phyloP scores from a whole-genome alignment of 495 filamentous ascomycete genomes.

The Xylaria bambusicola region DNA sequence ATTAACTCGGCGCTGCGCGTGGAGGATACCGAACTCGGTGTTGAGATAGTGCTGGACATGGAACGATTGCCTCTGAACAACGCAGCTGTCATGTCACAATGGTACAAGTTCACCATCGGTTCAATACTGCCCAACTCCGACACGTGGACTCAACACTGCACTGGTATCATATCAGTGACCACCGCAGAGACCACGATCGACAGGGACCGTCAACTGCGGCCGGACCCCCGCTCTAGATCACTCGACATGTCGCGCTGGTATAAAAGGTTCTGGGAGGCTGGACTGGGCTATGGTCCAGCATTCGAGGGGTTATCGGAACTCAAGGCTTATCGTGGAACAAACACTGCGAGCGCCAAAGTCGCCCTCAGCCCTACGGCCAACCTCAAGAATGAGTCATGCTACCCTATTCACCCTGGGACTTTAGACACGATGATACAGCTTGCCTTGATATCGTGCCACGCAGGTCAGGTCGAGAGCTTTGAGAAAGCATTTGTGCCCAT shows the following conservation, averaged over 20 bases:
- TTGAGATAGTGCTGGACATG: slow-evolving; percentile 19
- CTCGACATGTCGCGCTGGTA: slow-evolving; percentile 18
- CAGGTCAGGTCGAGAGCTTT: neutral
- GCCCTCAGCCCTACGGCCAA: slow-evolving; percentile 27
- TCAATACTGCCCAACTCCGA: slow-evolving; percentile 7
- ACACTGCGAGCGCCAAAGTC: slow-evolving; percentile 6
- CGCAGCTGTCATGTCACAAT: neutral
- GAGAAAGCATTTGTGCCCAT: slow-evolving; percentile 3
- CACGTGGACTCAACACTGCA: slow-evolving; percentile 25
- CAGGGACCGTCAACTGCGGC: neutral
- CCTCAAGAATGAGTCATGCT: slow-evolving; percentile 32
- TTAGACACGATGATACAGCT: slow-evolving; percentile 27
- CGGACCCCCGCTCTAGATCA: neutral
- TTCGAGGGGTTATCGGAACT: slow-evolving; percentile 23
- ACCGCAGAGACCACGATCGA: neutral
- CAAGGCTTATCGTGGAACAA: slow-evolving; percentile 11
- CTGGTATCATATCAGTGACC: slow-evolving; percentile 26
- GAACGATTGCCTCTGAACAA: neutral
- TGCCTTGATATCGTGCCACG: neutral
- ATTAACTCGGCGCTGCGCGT: slow-evolving; percentile 34
- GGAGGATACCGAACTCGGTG: slow-evolving; percentile 34
- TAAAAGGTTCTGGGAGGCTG: slow-evolving; percentile 16
- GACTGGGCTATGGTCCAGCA: slow-evolving; percentile 23
- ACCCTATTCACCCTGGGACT: slow-evolving; percentile 43
- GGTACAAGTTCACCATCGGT: slow-evolving; percentile 22